Evolutionary conservation across 257 asterid genomes (phyloP).

Genomic region (Primulina huaijiensis): DNA sequence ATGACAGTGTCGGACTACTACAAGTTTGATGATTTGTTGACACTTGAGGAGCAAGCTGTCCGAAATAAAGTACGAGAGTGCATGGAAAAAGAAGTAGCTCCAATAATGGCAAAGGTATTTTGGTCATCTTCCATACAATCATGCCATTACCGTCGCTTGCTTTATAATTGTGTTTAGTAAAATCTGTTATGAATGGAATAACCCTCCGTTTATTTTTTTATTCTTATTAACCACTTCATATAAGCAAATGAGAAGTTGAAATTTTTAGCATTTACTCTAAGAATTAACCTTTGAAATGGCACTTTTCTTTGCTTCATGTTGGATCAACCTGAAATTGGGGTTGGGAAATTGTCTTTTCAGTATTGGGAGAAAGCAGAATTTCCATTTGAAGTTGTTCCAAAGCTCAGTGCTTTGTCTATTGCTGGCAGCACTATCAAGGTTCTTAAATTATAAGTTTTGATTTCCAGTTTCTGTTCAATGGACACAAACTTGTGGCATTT

Average conservation of each 20-base stretch:
- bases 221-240: not conserved
- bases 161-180: not conserved
- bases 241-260: slow-evolving; percentile 8
- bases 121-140: too few species aligned
- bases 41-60: slow-evolving; percentile 61
- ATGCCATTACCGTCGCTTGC: not conserved
- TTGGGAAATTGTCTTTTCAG: slow-evolving; percentile 39
- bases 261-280: slow-evolving; percentile 4
- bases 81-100: slow-evolving; percentile 96
- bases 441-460: not conserved
- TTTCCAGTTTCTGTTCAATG: slow-evolving; percentile 9
- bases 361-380: slow-evolving; percentile 99
- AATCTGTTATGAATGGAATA: not conserved
- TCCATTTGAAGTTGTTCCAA: slow-evolving; percentile 90
- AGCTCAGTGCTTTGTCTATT: slow-evolving; percentile 65
- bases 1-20: slow-evolving; percentile 82
- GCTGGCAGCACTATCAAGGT: slow-evolving; percentile 95
- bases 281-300: not conserved
- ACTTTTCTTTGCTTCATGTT: slow-evolving; percentile 8
- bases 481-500: slow-evolving; percentile 14
- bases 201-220: not conserved
- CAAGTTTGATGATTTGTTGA: slow-evolving; percentile 80
- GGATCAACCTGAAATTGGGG: slow-evolving; percentile 16
- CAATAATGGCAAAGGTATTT: slow-evolving; percentile 79
- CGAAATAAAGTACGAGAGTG: slow-evolving; percentile 69